A percentile compares a stretch with the other conserved stretches of the same genome.
Conservation (phyloP, 2,329 filamentous ascomycete species). For the Diaporthe sp. region DNA sequence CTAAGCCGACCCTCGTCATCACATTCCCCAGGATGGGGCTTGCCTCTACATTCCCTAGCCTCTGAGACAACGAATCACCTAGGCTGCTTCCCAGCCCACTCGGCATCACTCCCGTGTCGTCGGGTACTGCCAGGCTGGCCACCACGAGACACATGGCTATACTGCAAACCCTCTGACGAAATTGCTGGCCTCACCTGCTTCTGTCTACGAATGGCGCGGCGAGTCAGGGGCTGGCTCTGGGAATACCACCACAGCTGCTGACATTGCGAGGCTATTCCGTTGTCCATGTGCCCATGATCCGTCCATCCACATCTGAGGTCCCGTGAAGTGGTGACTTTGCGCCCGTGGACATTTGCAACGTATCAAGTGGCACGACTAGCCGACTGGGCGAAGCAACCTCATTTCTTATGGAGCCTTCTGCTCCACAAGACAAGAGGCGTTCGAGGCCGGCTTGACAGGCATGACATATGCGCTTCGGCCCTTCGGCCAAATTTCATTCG, state of each 20-base stretch:
- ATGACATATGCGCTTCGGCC: conserved; percentile 13
- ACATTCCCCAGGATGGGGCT: conserved; percentile 18
- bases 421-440: conserved; percentile 18
- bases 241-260: conserved; percentile 7
- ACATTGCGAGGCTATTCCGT: conserved; percentile 16
- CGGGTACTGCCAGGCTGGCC: conserved; percentile 4
- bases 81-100: conserved; percentile 19
- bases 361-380: conserved; percentile 31
- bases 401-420: conserved; percentile 1
- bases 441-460: conserved; percentile 19
- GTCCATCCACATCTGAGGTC: conserved; percentile 18
- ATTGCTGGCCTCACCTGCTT: conserved; percentile 2
- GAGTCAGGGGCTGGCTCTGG: conserved; percentile 24
- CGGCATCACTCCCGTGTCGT: conserved; percentile 13
- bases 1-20: not conserved
- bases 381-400: conserved; percentile 4
- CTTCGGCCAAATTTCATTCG: conserved; percentile 30
- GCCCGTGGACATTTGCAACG: conserved; percentile 20
- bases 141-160: conserved; percentile 6
- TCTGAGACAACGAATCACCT: conserved; percentile 29
- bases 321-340: conserved; percentile 9
- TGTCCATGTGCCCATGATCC: conserved; percentile 27
- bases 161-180: not conserved
- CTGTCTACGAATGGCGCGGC: not conserved
- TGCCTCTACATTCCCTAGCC: conserved; percentile 11